These are phyloP conservation scores for Colletotrichum sp. DNA, from an alignment of 2,329 filamentous ascomycete species.

Conservation along the genomic window DNA sequence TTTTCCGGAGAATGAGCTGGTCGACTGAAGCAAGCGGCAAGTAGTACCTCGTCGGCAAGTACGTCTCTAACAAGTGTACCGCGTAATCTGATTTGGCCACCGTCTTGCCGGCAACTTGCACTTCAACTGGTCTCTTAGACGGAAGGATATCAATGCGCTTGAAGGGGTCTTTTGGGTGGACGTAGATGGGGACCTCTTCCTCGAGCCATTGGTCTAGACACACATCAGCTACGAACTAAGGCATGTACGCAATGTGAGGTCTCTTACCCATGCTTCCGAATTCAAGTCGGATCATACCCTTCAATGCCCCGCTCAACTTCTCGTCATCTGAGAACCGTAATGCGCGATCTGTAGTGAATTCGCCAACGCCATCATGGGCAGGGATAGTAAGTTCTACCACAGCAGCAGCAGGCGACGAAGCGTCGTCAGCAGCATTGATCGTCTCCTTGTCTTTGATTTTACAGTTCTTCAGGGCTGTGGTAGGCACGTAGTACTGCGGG, in stretches of 20 bases:
- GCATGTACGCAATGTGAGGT: rapidly evolving
- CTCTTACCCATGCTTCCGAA: conserved; percentile 37
- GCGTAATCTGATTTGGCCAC: conserved; percentile 51
- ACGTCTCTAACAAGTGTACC: conserved; percentile 66
- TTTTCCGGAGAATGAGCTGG: conserved; percentile 48
- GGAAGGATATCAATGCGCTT: conserved; percentile 67
- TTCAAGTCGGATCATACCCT: conserved; percentile 37
- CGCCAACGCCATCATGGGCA: conserved; percentile 24
- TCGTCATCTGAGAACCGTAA: conserved; percentile 44
- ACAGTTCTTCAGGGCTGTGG: conserved; percentile 30
- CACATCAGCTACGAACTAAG: not conserved
- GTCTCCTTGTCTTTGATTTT: conserved; percentile 28
- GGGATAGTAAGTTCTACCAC: conserved; percentile 35
- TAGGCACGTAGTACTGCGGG: conserved; percentile 49
- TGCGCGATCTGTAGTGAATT: conserved; percentile 35
- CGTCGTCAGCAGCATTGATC: conserved; percentile 28
- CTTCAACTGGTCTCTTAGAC: conserved; percentile 56
- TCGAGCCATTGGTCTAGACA: conserved; percentile 48
- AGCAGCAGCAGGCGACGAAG: conserved; percentile 24
- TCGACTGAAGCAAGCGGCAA: conserved; percentile 57
- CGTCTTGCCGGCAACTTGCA: conserved; percentile 50
- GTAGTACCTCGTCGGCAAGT: conserved; percentile 64
- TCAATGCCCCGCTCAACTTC: conserved; percentile 33
- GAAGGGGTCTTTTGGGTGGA: conserved; percentile 72
- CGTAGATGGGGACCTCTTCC: conserved; percentile 62